A percentile compares a stretch with the other conserved stretches of the same genome.
These are phyloP conservation scores for Sistotremastrum niveocremeum DNA, from an alignment of 768 basidiomycete species.

Conservation along the genomic window DNA sequence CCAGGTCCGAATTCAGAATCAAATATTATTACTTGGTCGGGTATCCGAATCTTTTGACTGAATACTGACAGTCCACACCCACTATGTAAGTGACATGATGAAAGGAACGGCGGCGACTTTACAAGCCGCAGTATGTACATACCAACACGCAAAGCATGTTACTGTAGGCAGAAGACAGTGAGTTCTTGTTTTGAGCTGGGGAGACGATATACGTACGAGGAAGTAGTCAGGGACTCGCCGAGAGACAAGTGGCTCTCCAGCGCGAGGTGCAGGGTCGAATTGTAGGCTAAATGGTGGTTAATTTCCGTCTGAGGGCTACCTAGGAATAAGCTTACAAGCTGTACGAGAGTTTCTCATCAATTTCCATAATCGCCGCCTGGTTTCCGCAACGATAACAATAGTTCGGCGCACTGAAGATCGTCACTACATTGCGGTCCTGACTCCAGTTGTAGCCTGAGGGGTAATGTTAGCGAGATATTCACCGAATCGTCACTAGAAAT, in stretches of 20 bases:
- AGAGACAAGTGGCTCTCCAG: slow-evolving; percentile 96
- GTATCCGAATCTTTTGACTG: no score
- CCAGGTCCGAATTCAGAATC: no score
- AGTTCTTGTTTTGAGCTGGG: no score
- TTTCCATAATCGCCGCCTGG: slow-evolving; percentile 99
- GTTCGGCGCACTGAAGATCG: slow-evolving; percentile 98
- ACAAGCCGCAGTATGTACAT: no score
- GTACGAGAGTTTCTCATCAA: slow-evolving; percentile 94
- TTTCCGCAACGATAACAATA: slow-evolving; percentile 99
- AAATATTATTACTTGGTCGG: no score
- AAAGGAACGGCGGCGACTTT: no score
- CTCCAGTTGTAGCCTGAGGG: slow-evolving; percentile 84
- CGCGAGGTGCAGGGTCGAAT: slow-evolving; percentile 98
- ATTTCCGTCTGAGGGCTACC: neutral
- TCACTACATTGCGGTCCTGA: slow-evolving; percentile 97
- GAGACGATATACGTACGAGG: slow-evolving; percentile 40
- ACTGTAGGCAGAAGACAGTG: no score
- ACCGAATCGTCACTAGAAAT: slow-evolving; percentile 5
- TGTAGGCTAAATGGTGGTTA: slow-evolving; percentile 56
- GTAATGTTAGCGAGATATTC: neutral
- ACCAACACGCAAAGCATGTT: no score
- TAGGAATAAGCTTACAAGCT: slow-evolving; percentile 51
- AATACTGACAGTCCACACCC: no score
- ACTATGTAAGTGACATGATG: no score
- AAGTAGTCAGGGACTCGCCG: slow-evolving; percentile 91